These are phyloP conservation scores for Yamadazyma spencermartinsiae DNA, from an alignment of 1,139 yeast species.

Conservation along the genomic window DNA sequence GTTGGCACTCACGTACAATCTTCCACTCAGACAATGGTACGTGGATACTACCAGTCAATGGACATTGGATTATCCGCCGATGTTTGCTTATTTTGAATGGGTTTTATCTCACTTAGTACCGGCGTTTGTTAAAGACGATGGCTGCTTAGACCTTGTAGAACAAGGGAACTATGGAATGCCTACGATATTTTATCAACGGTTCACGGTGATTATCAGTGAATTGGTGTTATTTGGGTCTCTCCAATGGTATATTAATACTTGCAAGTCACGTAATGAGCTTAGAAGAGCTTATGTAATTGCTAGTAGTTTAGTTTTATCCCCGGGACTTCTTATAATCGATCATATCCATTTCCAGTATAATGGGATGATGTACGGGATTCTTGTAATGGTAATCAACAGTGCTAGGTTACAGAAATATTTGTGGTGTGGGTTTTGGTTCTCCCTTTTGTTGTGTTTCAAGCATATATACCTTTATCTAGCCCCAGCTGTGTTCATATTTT, in stretches of 20 bases:
- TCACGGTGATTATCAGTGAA: conserved; percentile 80
- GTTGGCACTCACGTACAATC: conserved; percentile 84
- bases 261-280: conserved; percentile 33
- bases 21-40: conserved; percentile 85
- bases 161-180: conserved; percentile 72
- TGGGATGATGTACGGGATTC: conserved; percentile 86
- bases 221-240: conserved; percentile 66
- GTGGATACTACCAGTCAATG: conserved; percentile 81
- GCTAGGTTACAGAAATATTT: conserved; percentile 62
- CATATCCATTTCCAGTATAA: conserved; percentile 95
- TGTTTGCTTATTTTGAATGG: conserved; percentile 95
- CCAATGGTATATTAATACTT: conserved; percentile 66
- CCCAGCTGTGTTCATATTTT: conserved; percentile 85
- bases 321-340: conserved; percentile 85
- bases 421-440: conserved; percentile 70
- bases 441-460: conserved; percentile 83
- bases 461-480: conserved; percentile 92
- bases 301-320: conserved; percentile 79
- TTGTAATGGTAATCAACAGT: conserved; percentile 70
- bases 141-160: conserved; percentile 70
- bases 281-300: conserved; percentile 73
- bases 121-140: conserved; percentile 59
- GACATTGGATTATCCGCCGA: conserved; percentile 98
- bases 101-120: conserved; percentile 73
- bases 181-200: conserved; percentile 78